Evolutionary conservation across 768 basidiomycete genomes (phyloP).

Genomic region (Termitomyces sp.): DNA sequence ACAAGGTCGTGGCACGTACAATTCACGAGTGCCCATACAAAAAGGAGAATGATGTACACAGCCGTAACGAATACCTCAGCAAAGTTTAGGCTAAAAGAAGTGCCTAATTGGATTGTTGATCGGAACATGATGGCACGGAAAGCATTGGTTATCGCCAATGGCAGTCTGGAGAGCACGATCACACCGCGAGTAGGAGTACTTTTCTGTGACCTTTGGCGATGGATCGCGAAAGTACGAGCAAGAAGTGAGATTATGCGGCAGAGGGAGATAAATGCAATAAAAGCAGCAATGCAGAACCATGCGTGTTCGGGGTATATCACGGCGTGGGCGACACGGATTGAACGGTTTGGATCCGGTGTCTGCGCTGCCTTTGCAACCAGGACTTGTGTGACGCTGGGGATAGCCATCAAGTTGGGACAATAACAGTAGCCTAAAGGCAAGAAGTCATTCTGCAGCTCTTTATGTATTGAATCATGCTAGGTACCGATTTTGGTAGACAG

Average conservation of each 20-base stretch:
- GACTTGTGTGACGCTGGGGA: neutral
- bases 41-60: conserved; percentile 28
- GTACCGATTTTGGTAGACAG: neutral
- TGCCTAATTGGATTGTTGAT: conserved; percentile 23
- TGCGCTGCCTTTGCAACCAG: neutral
- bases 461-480: neutral
- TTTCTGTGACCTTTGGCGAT: neutral
- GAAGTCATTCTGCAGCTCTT: neutral
- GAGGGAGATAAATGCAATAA: conserved; percentile 12
- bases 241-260: conserved; percentile 4
- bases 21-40: conserved; percentile 25
- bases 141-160: conserved; percentile 9
- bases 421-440: neutral
- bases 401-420: neutral
- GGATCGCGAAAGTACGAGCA: neutral
- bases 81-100: conserved; percentile 27
- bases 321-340: conserved; percentile 7
- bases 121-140: conserved; percentile 18
- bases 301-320: conserved; percentile 9
- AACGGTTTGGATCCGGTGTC: conserved; percentile 5
- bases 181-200: neutral
- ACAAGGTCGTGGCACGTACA: neutral
- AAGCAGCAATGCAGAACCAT: conserved; percentile 16
- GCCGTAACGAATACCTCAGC: conserved; percentile 32
- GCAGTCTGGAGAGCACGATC: conserved; percentile 7